Conservation (phyloP, 2,329 filamentous ascomycete species). For the Trichoderma breve region DNA sequence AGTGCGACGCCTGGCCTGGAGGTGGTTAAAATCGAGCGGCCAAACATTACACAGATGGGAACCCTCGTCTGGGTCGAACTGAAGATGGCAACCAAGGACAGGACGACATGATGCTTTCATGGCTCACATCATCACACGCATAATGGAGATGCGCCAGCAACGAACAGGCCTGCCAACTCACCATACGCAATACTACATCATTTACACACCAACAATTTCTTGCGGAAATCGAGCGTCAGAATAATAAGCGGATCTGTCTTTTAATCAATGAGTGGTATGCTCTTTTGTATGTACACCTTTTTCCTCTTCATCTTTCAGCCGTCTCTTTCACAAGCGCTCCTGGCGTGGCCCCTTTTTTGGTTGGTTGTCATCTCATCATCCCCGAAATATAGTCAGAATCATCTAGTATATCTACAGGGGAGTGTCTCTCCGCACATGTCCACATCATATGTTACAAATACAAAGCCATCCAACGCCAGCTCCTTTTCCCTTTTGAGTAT, state of each 20-base stretch:
- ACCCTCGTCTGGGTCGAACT: slow-evolving; percentile 61
- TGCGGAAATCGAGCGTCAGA: not conserved
- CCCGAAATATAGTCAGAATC: slow-evolving; percentile 23
- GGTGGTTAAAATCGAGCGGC: slow-evolving; percentile 53
- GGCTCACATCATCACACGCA: not conserved
- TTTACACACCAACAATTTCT: not conserved
- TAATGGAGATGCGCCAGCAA: not conserved
- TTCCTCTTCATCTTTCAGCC: not conserved
- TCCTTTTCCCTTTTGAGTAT: slow-evolving; percentile 6
- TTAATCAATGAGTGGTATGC: slow-evolving; percentile 22
- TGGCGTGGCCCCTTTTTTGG: not conserved
- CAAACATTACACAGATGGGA: slow-evolving; percentile 52
- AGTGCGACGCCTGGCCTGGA: slow-evolving; percentile 52
- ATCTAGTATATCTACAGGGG: slow-evolving; percentile 33
- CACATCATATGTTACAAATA: slow-evolving; percentile 26
- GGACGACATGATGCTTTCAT: not conserved
- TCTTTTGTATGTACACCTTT: slow-evolving; percentile 17
- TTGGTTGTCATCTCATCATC: slow-evolving; percentile 24
- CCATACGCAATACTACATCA: not conserved
- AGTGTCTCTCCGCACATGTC: slow-evolving; percentile 28
- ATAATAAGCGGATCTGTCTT: slow-evolving; percentile 3
- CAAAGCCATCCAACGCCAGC: slow-evolving; percentile 17
- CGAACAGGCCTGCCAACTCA: not conserved
- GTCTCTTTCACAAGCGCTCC: slow-evolving; percentile 7
- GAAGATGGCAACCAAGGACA: slow-evolving; percentile 35